Conservation (phyloP, 2,329 filamentous ascomycete species). For the Botryosphaeria dothidea region DNA sequence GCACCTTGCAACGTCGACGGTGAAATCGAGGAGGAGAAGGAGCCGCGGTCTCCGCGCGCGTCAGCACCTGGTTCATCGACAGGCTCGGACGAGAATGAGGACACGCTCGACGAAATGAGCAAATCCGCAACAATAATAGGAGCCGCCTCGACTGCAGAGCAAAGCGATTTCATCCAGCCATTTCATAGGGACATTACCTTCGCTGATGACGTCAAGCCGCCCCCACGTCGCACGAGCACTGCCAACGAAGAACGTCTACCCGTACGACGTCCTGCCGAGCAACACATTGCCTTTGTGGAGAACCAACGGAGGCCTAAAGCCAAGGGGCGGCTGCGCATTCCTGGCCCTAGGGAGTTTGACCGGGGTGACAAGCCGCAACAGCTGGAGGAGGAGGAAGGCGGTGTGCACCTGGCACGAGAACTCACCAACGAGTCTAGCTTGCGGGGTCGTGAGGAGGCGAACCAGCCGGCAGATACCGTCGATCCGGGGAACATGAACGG, state of each 20-base stretch:
- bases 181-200: constrained; percentile 63
- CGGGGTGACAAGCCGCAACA: constrained; percentile 71
- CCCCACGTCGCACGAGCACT: constrained; percentile 56
- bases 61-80: constrained; percentile 43
- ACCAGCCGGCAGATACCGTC: constrained; percentile 18
- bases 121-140: neutral
- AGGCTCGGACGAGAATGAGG: constrained; percentile 40
- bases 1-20: constrained; percentile 51
- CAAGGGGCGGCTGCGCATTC: constrained; percentile 78
- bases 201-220: constrained; percentile 64
- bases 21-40: constrained; percentile 52
- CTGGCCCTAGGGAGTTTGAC: constrained; percentile 88
- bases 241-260: constrained; percentile 53
- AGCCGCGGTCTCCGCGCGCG: neutral
- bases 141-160: neutral
- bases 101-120: neutral
- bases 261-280: constrained; percentile 61
- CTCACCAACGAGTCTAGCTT: constrained; percentile 43
- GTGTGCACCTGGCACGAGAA: constrained; percentile 23
- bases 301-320: constrained; percentile 75
- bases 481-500: constrained; percentile 31
- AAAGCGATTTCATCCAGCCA: constrained; percentile 21
- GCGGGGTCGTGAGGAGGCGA: constrained; percentile 34
- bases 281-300: constrained; percentile 86
- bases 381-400: constrained; percentile 50